Evolutionary conservation across 2,329 filamentous ascomycete species (phyloP).

Genomic region (Botryosphaeria agaves): DNA sequence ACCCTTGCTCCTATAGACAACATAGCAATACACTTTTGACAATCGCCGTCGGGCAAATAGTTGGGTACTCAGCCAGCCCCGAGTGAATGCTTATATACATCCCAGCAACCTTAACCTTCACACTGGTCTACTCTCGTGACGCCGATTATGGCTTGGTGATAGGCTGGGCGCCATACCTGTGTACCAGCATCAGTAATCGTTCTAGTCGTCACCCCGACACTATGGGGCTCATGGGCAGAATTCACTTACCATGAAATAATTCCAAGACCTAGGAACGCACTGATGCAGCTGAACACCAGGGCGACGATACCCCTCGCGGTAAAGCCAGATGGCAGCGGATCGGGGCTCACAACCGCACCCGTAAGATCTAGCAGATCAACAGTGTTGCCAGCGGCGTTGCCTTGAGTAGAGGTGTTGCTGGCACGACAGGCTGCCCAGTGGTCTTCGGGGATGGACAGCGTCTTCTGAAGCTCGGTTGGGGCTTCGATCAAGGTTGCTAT

Average conservation of each 20-base stretch:
- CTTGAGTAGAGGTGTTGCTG: conserved; percentile 31
- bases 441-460: conserved; percentile 41
- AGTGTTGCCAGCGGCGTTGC: conserved; percentile 63
- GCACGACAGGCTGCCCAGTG: conserved; percentile 43
- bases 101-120: too few species aligned
- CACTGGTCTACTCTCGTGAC: too few species aligned
- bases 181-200: too few species aligned
- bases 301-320: conserved; percentile 55
- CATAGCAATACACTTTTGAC: too few species aligned
- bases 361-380: conserved; percentile 43
- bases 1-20: too few species aligned
- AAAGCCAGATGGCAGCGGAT: conserved; percentile 48
- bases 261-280: conserved; percentile 49
- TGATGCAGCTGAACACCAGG: conserved; percentile 52
- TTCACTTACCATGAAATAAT: conserved; percentile 46
- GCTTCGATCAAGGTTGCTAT: conserved; percentile 34
- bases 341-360: conserved; percentile 40
- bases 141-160: too few species aligned
- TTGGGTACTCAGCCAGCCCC: too few species aligned
- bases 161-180: too few species aligned
- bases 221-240: too few species aligned
- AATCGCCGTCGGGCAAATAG: too few species aligned
- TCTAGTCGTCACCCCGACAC: too few species aligned
- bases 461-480: conserved; percentile 40
- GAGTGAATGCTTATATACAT: too few species aligned